Conservation (phyloP, 1,284 basidiomycete genomes). For the Cutaneotrichosporon sp. region DNA sequence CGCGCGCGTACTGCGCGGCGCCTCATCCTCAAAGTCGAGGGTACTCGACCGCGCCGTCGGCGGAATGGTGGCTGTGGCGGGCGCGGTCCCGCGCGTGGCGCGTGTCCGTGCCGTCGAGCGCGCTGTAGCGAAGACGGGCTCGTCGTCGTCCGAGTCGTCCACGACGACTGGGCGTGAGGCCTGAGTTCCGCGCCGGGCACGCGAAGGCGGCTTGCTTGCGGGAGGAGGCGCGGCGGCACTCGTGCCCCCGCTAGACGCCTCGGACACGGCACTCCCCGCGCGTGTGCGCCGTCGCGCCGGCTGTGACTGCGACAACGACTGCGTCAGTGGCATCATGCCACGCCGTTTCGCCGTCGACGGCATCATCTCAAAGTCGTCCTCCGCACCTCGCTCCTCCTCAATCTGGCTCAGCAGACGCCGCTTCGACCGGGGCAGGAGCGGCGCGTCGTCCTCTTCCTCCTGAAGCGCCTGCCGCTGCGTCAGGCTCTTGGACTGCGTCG, state of each 20-base stretch:
- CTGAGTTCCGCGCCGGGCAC: constrained; percentile 1
- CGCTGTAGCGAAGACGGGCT: constrained; percentile 9
- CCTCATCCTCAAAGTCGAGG: constrained; percentile 1
- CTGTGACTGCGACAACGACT: constrained; percentile 10
- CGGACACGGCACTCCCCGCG: constrained; percentile 26
- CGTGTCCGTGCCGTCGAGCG: not conserved
- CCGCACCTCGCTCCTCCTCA: constrained; percentile 24
- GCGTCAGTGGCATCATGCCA: constrained; percentile 10
- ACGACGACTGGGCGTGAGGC: not conserved
- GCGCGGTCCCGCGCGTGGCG: not conserved
- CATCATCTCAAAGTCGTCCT: constrained; percentile 18
- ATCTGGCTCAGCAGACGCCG: constrained; percentile 17
- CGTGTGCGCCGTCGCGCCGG: constrained; percentile 21
- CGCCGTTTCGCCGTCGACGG: constrained; percentile 7
- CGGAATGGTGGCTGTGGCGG: not conserved
- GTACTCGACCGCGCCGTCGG: not conserved
- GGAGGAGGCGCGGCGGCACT: constrained; percentile 11
- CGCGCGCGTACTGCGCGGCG: constrained; percentile 2
- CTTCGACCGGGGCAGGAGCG: constrained; percentile 24
- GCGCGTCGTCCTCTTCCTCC: constrained; percentile 34
- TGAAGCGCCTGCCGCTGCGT: not conserved
- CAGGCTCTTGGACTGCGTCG: not conserved
- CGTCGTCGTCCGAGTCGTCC: constrained; percentile 26
- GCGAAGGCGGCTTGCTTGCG: constrained; percentile 1
- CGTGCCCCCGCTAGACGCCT: constrained; percentile 23